A percentile compares a stretch with the other conserved stretches of the same genome.
phyloP scores from a whole-genome alignment of 371 early-diverging fungal genomes.

The Rhizopus sp. region DNA sequence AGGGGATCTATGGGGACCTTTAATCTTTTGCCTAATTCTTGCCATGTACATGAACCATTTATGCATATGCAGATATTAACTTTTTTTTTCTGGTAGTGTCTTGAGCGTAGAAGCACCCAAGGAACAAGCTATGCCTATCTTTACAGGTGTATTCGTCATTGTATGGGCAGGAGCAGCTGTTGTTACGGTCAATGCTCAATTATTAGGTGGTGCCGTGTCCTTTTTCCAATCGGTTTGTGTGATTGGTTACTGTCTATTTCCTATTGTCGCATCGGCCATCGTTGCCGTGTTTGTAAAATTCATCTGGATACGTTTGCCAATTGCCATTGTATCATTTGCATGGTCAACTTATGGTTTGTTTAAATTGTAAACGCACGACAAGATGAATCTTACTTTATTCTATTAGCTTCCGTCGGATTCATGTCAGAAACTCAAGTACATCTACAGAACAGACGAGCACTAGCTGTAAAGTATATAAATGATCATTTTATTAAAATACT shows the following conservation, averaged over 20 bases:
- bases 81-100: slow-evolving; percentile 37
- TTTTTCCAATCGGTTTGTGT: slow-evolving; percentile 95
- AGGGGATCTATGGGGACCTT: slow-evolving; percentile 97
- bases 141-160: slow-evolving; percentile 89
- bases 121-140: slow-evolving; percentile 81
- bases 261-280: slow-evolving; percentile 78
- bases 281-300: slow-evolving; percentile 62
- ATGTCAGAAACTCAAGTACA: slow-evolving; percentile 70
- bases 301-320: slow-evolving; percentile 68
- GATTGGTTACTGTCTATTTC: slow-evolving; percentile 94
- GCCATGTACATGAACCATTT: slow-evolving; percentile 64
- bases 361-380: background rate
- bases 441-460: slow-evolving; percentile 74
- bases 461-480: slow-evolving; percentile 65
- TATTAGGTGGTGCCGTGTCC: slow-evolving; percentile 90
- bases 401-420: slow-evolving; percentile 84
- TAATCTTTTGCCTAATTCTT: slow-evolving; percentile 84
- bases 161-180: slow-evolving; percentile 92
- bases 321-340: slow-evolving; percentile 70
- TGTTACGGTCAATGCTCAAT: slow-evolving; percentile 90
- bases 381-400: background rate
- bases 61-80: background rate
- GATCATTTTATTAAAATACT: background rate
- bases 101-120: slow-evolving; percentile 65
- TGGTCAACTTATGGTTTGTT: slow-evolving; percentile 81